Percentiles rank a stretch among this genome's conserved stretches.
These are phyloP conservation scores for Allium fistulosum DNA, from an alignment of 106 monocot species.

Conservation along the genomic window DNA sequence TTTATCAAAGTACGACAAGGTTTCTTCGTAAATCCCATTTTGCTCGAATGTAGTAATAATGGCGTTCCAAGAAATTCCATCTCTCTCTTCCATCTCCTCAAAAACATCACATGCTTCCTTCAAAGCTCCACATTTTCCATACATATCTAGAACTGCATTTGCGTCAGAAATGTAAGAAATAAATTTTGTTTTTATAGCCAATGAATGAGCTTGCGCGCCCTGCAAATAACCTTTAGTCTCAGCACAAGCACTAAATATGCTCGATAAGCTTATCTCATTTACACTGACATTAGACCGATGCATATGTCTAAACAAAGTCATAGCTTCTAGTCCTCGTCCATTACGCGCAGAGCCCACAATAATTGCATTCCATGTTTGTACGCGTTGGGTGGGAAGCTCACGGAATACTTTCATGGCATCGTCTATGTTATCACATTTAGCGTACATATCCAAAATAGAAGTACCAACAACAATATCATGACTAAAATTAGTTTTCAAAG, in stretches of 20 bases:
- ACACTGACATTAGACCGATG: constrained; percentile 29
- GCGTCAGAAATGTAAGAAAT: constrained; percentile 41
- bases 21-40: constrained; percentile 55
- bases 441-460: constrained; percentile 80
- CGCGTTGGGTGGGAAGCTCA: constrained; percentile 27
- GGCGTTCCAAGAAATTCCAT: constrained; percentile 82
- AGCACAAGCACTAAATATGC: constrained; percentile 79
- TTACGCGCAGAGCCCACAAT: constrained; percentile 58
- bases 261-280: constrained; percentile 70
- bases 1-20: constrained; percentile 41
- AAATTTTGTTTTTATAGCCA: constrained; percentile 52
- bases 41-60: constrained; percentile 79
- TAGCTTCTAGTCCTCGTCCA: constrained; percentile 31
- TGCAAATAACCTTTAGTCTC: constrained; percentile 39
- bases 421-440: constrained; percentile 33
- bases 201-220: constrained; percentile 58
- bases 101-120: constrained; percentile 41
- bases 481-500: constrained; percentile 55
- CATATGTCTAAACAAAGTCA: constrained; percentile 59
- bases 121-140: constrained; percentile 73
- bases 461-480: constrained; percentile 75
- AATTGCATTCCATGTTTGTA: constrained; percentile 78
- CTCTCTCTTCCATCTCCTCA: constrained; percentile 41
- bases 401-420: constrained; percentile 50
- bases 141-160: constrained; percentile 84